Evolutionary conservation across 176 grass and related monocot genomes (phyloP), one percentile per base, ranked within the genome.

Genomic region (Saccharum officinarum): DNA sequence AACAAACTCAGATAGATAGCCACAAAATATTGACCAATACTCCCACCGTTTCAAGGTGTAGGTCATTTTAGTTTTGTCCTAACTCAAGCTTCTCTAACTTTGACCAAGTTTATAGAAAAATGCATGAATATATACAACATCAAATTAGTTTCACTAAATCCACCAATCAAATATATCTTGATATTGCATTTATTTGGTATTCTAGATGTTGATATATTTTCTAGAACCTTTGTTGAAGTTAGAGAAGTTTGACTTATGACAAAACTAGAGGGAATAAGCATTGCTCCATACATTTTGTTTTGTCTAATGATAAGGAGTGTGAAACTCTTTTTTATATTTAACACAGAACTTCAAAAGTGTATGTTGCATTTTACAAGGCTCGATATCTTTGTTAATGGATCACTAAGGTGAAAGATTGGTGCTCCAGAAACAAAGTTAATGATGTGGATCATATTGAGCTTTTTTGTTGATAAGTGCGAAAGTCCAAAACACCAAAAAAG

Each of bases 1-100:
- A 44, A 71, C 28, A 65, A 49, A 65, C 8, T 60, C 76, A 39
- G 57, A 42, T 13, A 71, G 66, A 73, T 20, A 63, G 18, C 39
- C 64, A 44, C 41, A 57, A 69, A 75, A 84, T 73, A 73, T 26
- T 39, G 55, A 40, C 52, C 38, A 47, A 60, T 76, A 59, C 54
- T 59, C 54, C 54, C 18, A 59, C 20, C 7, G 3, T 59, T 59
- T n/a, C 20, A 59, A 59, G 54, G n/a, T 59, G 54, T n/a, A 59
- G 54, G 54, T 59, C 20, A 60, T 60, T 60, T 10, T 60, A 60
- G 57, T 23, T 60, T 60, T 23, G 57, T 23, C 22, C 57, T 23
- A 23, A 60, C 1, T 60, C 57, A 60, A 60, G 7, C 57, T 60
- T 60, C 57, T 60, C 57, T 60, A 23, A 23, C 22, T 10, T 60